A percentile compares a stretch with the other conserved stretches of the same genome.
phyloP scores from a whole-genome alignment of 2,329 filamentous ascomycete species.

The Aureobasidium vineae region DNA sequence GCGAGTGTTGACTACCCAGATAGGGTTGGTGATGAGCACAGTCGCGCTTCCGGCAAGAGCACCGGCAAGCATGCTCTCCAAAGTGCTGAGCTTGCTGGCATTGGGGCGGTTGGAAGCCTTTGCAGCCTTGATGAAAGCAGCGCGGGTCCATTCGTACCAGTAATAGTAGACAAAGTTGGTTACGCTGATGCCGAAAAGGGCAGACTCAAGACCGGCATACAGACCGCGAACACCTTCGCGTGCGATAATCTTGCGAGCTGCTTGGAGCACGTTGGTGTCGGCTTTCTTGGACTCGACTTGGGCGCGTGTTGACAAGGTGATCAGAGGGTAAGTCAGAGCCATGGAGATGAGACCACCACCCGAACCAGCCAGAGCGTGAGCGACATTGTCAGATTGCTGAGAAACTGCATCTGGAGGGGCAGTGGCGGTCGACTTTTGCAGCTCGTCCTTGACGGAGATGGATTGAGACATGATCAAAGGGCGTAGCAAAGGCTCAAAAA shows the following conservation, averaged over 20 bases:
- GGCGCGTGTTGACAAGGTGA: slow-evolving; percentile 94
- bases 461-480: slow-evolving; percentile 42
- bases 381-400: slow-evolving; percentile 93
- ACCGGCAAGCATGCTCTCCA: slow-evolving; percentile 93
- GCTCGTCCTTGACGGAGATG: slow-evolving; percentile 35
- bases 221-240: slow-evolving; percentile 87
- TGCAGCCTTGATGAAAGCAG: slow-evolving; percentile 51
- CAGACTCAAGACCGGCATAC: slow-evolving; percentile 90
- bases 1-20: slow-evolving; percentile 98
- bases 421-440: slow-evolving; percentile 27
- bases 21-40: slow-evolving; percentile 94
- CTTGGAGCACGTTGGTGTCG: slow-evolving; percentile 77
- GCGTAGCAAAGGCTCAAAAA: neutral
- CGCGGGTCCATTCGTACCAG: slow-evolving; percentile 96
- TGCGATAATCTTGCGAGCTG: slow-evolving; percentile 81
- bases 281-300: slow-evolving; percentile 97
- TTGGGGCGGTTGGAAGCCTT: slow-evolving; percentile 24
- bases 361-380: slow-evolving; percentile 84
- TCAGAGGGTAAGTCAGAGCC: slow-evolving; percentile 95
- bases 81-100: slow-evolving; percentile 66
- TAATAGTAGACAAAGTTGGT: slow-evolving; percentile 99
- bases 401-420: slow-evolving; percentile 57
- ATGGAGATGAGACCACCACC: slow-evolving; percentile 94
- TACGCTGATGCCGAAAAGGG: slow-evolving; percentile 94
- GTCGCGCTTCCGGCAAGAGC: slow-evolving; percentile 92